Evolutionary conservation across 257 asterid genomes (phyloP).

Genomic region (Dorcoceras hygrometricum): DNA sequence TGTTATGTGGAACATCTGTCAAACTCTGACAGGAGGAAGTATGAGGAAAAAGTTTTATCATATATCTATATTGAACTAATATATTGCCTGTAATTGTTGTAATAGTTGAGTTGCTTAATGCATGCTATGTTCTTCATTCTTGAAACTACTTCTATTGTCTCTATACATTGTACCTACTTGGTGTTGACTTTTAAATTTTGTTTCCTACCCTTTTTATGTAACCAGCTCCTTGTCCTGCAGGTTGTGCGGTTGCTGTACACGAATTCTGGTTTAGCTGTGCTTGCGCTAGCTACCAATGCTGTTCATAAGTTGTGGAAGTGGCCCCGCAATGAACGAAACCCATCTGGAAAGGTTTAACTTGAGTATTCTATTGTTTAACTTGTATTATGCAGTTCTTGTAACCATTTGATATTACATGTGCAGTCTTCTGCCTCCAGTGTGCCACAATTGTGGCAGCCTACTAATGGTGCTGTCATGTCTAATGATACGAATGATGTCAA

Average conservation of each 20-base stretch:
- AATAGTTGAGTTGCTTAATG: slow-evolving; percentile 7
- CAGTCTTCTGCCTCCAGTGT: slow-evolving; percentile 79
- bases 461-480: slow-evolving; percentile 79
- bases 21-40: slow-evolving; percentile 6
- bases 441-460: slow-evolving; percentile 94
- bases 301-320: slow-evolving; percentile 97
- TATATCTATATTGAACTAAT: slow-evolving; percentile 13
- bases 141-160: slow-evolving; percentile 11
- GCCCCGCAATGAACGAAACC: slow-evolving; percentile 92
- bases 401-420: slow-evolving; percentile 24
- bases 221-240: slow-evolving; percentile 34
- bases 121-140: slow-evolving; percentile 1
- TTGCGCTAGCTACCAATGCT: slow-evolving; percentile 87
- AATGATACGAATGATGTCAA: slow-evolving; percentile 71
- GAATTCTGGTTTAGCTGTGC: slow-evolving; percentile 75
- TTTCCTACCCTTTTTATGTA: slow-evolving; percentile 18
- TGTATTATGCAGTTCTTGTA: slow-evolving; percentile 9
- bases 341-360: slow-evolving; percentile 71
- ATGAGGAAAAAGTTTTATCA: slow-evolving; percentile 4
- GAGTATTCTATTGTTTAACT: background rate
- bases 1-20: slow-evolving; percentile 13
- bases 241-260: slow-evolving; percentile 81
- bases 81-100: slow-evolving; percentile 13
- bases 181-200: slow-evolving; percentile 2
- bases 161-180: background rate